Evolutionary conservation across 345 rosid species (phyloP).

Genomic region (Syzygium aqueum): DNA sequence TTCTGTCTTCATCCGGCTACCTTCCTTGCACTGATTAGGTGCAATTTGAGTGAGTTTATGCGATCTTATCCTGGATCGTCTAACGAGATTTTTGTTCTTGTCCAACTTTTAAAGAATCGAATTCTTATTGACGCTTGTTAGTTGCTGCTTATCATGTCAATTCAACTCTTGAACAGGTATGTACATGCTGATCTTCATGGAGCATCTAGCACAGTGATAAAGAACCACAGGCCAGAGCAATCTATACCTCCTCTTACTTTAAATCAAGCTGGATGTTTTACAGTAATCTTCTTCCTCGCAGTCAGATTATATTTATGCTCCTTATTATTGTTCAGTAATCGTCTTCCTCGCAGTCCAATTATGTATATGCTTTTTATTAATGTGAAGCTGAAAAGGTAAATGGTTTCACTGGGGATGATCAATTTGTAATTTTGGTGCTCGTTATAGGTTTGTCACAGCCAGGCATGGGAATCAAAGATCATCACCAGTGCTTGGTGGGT

Average conservation of each 20-base stretch:
- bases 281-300: conserved; percentile 30
- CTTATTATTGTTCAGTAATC: not conserved
- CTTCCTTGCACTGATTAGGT: not conserved
- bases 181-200: conserved; percentile 96
- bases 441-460: conserved; percentile 88
- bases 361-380: not conserved
- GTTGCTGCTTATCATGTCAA: not conserved
- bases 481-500: conserved; percentile 99
- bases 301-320: not conserved
- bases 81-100: not conserved
- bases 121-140: not conserved
- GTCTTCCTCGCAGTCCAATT: not conserved
- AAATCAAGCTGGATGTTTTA: conserved; percentile 96
- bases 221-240: conserved; percentile 89
- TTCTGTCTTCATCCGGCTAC: not conserved
- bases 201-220: conserved; percentile 95
- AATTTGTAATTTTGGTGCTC: not conserved
- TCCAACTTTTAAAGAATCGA: not conserved
- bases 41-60: not conserved
- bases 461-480: conserved; percentile 98
- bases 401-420: not conserved
- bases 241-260: conserved; percentile 85
- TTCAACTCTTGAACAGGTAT: conserved; percentile 49
- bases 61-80: not conserved
- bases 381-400: not conserved